A percentile compares a stretch with the other conserved stretches of the same genome.
These are phyloP conservation scores for Peronospora tabacina DNA, from an alignment of 352 stramenopile genomes.

Conservation along the genomic window DNA sequence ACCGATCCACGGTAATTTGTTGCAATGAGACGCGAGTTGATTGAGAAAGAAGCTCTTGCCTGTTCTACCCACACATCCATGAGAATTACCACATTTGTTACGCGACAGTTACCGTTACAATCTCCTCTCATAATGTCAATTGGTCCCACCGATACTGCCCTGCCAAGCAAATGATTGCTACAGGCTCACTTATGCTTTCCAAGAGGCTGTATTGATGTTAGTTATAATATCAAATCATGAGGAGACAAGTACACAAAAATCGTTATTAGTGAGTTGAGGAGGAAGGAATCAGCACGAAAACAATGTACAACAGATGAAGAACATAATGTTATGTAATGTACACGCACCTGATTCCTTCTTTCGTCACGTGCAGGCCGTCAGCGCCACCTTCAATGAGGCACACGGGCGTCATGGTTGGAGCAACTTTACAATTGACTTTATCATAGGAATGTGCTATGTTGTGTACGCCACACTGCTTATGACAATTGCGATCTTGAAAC, in stretches of 20 bases:
- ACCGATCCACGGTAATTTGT: conserved; percentile 18
- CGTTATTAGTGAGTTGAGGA: conserved; percentile 3
- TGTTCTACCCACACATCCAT: conserved; percentile 32
- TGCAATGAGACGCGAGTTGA: conserved; percentile 42
- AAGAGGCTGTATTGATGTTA: conserved; percentile 35
- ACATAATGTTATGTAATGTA: not conserved
- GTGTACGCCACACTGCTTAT: not conserved
- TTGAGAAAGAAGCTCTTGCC: conserved; percentile 88
- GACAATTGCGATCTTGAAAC: conserved; percentile 23
- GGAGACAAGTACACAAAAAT: not conserved
- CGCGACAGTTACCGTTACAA: not conserved
- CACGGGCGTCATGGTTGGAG: conserved; percentile 34
- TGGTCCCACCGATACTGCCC: conserved; percentile 63
- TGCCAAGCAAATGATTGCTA: conserved; percentile 73
- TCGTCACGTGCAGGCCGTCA: conserved; percentile 46
- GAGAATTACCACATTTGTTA: not conserved
- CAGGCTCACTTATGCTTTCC: conserved; percentile 51
- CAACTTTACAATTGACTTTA: conserved; percentile 10
- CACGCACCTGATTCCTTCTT: conserved; percentile 44
- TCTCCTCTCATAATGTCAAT: not conserved
- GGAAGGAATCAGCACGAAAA: not conserved
- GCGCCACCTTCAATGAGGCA: conserved; percentile 47
- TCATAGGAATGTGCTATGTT: conserved; percentile 14
- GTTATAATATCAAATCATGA: conserved; percentile 1
- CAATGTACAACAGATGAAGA: not conserved